Conservation (phyloP, 106 monocot genomes). For the Platanthera guangdongensis region DNA sequence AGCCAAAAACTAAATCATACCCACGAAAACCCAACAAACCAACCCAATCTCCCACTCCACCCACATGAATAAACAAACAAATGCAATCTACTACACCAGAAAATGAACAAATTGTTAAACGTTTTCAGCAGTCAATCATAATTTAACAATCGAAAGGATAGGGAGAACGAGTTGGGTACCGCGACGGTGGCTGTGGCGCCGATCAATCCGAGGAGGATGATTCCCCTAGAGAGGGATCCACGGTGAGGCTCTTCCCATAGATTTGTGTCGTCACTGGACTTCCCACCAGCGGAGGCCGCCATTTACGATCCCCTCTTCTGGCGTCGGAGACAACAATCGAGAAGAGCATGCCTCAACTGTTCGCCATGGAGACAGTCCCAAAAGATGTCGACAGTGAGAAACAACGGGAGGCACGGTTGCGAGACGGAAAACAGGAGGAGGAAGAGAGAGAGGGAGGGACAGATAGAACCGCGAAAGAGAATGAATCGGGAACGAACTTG, state of each 20-base stretch:
- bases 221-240: slow-evolving; percentile 14
- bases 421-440: neutral
- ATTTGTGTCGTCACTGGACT: neutral
- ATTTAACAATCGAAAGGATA: neutral
- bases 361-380: neutral
- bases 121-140: neutral
- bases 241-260: slow-evolving; percentile 8
- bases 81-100: neutral
- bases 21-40: neutral
- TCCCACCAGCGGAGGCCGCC: slow-evolving; percentile 1
- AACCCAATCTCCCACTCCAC: too few species aligned
- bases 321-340: neutral
- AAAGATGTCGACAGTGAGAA: neutral
- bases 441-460: neutral
- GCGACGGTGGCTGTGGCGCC: slow-evolving; percentile 37
- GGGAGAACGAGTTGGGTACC: slow-evolving; percentile 16
- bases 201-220: slow-evolving; percentile 33
- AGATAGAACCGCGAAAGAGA: too few species aligned
- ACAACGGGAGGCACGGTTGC: neutral
- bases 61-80: neutral
- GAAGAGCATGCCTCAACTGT: slow-evolving; percentile 6
- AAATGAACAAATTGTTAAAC: neutral
- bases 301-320: neutral
- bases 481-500: neutral
- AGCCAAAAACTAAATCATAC: neutral